Conservation (phyloP, 106 monocot species). For the Agapanthus africanus region DNA sequence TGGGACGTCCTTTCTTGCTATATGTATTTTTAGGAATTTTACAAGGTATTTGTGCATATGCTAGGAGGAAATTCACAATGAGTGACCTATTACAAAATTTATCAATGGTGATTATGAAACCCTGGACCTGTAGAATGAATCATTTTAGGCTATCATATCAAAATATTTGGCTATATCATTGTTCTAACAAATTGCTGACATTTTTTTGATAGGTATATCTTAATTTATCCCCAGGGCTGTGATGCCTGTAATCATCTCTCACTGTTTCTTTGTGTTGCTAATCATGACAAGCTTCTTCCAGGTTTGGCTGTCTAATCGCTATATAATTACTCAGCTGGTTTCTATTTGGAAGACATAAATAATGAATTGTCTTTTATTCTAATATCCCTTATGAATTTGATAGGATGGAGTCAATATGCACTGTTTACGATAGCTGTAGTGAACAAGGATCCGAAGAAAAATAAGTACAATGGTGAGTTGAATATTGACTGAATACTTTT, state of each 20-base stretch:
- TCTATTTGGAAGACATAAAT: neutral
- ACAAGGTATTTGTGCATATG: neutral
- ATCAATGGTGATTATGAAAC: neutral
- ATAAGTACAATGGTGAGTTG: conserved; percentile 80
- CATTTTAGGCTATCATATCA: too few relatives aligned
- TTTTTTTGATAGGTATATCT: conserved; percentile 74
- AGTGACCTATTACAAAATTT: neutral
- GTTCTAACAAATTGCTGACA: neutral
- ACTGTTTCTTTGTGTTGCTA: conserved; percentile 94
- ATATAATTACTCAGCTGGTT: neutral
- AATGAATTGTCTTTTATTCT: neutral
- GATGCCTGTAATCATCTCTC: conserved; percentile 93
- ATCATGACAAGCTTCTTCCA: conserved; percentile 94
- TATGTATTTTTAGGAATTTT: neutral
- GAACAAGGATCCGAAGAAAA: conserved; percentile 90
- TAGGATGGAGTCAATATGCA: conserved; percentile 97
- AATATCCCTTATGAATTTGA: neutral
- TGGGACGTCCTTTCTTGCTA: neutral
- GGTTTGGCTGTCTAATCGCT: conserved; percentile 24
- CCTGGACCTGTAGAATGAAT: neutral
- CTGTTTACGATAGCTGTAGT: conserved; percentile 94
- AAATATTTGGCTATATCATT: neutral
- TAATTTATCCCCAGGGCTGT: conserved; percentile 97
- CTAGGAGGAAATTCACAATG: neutral
- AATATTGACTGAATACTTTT: neutral